Percentiles rank a stretch among this genome's conserved stretches.
Evolutionary conservation across 768 basidiomycete species (phyloP).

Genomic region (Macrolepiota albuminosa): DNA sequence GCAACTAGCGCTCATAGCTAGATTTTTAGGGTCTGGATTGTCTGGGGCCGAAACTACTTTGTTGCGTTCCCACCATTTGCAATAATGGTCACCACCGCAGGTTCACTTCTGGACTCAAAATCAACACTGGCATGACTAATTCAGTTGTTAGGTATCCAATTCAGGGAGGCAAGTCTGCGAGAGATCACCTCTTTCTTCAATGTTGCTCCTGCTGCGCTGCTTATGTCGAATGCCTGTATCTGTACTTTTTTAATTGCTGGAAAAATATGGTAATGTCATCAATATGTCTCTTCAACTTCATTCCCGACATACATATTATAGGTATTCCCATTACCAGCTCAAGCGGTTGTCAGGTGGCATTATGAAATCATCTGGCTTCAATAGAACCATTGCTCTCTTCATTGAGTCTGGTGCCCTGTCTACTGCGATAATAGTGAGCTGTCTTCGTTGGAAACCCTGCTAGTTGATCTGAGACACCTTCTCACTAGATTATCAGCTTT

Average conservation of each 20-base stretch:
- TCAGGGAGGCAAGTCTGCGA: constrained; percentile 1
- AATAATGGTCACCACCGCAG: constrained; percentile 6
- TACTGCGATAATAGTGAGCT: constrained; percentile 5
- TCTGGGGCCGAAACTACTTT: constrained; percentile 14
- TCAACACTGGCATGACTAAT: background rate
- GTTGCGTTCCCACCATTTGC: constrained; percentile 7
- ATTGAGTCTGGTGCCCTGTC: constrained; percentile 13
- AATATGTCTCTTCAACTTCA: background rate
- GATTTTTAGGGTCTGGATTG: constrained; percentile 13
- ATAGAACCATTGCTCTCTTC: constrained; percentile 7
- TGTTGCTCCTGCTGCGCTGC: constrained; percentile 7
- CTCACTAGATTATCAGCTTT: constrained; percentile 9
- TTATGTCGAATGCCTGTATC: constrained; percentile 12
- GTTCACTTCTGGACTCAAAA: background rate
- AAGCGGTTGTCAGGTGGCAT: background rate
- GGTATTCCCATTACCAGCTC: constrained; percentile 9
- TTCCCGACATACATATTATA: background rate
- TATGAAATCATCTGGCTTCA: background rate
- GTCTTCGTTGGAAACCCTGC: background rate
- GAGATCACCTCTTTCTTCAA: constrained; percentile 8
- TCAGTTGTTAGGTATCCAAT: constrained; percentile 1
- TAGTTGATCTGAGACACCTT: background rate
- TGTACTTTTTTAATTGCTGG: constrained; percentile 15
- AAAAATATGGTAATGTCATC: constrained; percentile 10
- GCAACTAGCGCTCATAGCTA: too few species aligned